Percentiles rank a stretch among this genome's conserved stretches.
These are phyloP conservation scores for Avena atlantica DNA, from an alignment of 176 grass and related monocot species.

Conservation along the genomic window DNA sequence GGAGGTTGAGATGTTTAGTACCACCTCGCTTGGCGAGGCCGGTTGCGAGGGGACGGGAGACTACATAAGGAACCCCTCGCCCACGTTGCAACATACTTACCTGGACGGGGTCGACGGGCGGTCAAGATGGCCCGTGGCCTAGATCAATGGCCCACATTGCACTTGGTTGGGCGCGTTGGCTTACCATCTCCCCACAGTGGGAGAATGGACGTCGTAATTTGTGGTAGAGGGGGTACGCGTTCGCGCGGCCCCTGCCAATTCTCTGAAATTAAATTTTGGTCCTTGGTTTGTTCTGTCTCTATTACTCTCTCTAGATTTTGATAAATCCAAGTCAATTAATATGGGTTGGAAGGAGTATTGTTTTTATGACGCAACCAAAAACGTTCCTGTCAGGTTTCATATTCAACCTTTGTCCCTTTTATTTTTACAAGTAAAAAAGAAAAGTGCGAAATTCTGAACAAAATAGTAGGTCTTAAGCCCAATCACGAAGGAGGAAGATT, in stretches of 20 bases:
- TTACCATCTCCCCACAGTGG: constrained; percentile 47
- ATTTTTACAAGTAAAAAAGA: background rate
- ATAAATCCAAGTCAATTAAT: too few relatives aligned
- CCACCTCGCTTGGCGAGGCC: background rate
- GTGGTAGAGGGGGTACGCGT: constrained; percentile 73
- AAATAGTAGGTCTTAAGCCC: background rate
- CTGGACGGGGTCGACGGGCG: constrained; percentile 44
- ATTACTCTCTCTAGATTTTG: too few relatives aligned
- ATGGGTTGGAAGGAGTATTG: too few relatives aligned
- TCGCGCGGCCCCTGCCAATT: constrained; percentile 59
- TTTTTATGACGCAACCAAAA: too few relatives aligned
- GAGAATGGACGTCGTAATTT: constrained; percentile 79
- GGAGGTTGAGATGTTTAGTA: constrained; percentile 36
- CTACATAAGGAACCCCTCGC: background rate
- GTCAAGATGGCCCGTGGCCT: constrained; percentile 40
- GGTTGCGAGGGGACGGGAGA: background rate
- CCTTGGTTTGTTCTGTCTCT: background rate
- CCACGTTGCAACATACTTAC: constrained; percentile 25
- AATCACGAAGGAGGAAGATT: background rate
- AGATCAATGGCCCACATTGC: constrained; percentile 49
- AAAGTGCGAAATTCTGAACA: background rate
- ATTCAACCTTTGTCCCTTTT: too few relatives aligned
- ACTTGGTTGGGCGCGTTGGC: constrained; percentile 30
- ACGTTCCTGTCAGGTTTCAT: too few relatives aligned
- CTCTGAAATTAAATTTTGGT: background rate